Evolutionary conservation across 164 flowering plant genomes (phyloP).

Genomic region (Magnolia officinalis): DNA sequence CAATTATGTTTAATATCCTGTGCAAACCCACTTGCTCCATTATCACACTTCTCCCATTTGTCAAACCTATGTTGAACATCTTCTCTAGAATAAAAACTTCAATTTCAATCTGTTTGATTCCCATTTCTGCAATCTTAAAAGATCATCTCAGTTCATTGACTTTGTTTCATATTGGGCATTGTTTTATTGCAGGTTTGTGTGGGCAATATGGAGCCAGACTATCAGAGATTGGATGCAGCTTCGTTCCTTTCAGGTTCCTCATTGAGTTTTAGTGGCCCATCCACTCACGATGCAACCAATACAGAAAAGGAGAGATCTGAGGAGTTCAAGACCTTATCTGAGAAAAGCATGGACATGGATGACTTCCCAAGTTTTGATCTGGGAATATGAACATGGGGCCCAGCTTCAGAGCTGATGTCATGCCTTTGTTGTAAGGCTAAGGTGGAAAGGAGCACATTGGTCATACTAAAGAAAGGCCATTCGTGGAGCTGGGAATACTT

Average conservation of each 20-base stretch:
- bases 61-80: not conserved
- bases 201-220: constrained; percentile 7
- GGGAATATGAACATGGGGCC: constrained; percentile 31
- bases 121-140: not conserved
- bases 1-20: too few relatives aligned
- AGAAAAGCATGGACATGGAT: constrained; percentile 11
- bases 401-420: constrained; percentile 1
- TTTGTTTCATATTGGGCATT: constrained; percentile 1
- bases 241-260: constrained; percentile 2
- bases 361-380: constrained; percentile 65
- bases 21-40: too few relatives aligned
- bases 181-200: constrained; percentile 15
- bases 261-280: constrained; percentile 5
- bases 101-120: not conserved
- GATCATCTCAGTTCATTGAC: not conserved
- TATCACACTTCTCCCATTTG: too few relatives aligned
- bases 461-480: too few relatives aligned
- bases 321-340: constrained; percentile 7
- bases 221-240: constrained; percentile 7
- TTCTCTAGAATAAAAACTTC: not conserved
- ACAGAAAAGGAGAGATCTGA: constrained; percentile 9
- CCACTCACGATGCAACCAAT: constrained; percentile 10
- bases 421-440: not conserved
- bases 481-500: too few relatives aligned
- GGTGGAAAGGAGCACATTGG: not conserved